These are phyloP conservation scores for Rauvolfia tetraphylla DNA, from an alignment of 257 asterid genomes.

Conservation along the genomic window DNA sequence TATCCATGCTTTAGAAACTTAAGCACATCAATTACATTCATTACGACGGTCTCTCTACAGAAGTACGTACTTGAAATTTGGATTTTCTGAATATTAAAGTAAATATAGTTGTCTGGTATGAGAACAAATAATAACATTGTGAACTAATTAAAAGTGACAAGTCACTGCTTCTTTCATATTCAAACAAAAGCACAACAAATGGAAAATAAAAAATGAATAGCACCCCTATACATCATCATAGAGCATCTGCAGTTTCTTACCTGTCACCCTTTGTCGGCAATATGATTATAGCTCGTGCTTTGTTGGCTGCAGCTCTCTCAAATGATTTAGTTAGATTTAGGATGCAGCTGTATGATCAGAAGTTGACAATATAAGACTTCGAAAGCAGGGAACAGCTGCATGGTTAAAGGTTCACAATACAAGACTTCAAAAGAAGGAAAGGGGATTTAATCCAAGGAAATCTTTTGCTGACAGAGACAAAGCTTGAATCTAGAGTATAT, in stretches of 20 bases:
- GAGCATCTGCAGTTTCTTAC: slow-evolving; percentile 36
- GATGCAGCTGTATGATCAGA: slow-evolving; percentile 72
- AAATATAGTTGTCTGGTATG: background rate
- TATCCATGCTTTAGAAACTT: background rate
- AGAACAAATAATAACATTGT: background rate
- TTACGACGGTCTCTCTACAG: background rate
- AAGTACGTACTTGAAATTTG: background rate
- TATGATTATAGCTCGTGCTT: slow-evolving; percentile 91
- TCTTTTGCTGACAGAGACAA: background rate
- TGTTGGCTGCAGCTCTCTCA: slow-evolving; percentile 95
- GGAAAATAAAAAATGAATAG: background rate
- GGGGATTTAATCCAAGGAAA: slow-evolving; percentile 1
- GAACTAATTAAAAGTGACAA: background rate
- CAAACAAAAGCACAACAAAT: slow-evolving; percentile 3
- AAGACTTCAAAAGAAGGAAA: slow-evolving; percentile 19
- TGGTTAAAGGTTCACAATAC: background rate
- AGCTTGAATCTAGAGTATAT: background rate
- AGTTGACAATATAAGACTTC: background rate
- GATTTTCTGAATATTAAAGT: background rate
- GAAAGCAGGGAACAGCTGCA: too few species aligned
- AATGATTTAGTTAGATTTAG: slow-evolving; percentile 85
- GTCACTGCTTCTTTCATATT: background rate
- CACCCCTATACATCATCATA: background rate
- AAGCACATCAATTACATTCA: background rate
- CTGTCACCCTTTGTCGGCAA: slow-evolving; percentile 83